Evolutionary conservation across 2,329 filamentous ascomycete species (phyloP).

Genomic region (Epichloe baconii): DNA sequence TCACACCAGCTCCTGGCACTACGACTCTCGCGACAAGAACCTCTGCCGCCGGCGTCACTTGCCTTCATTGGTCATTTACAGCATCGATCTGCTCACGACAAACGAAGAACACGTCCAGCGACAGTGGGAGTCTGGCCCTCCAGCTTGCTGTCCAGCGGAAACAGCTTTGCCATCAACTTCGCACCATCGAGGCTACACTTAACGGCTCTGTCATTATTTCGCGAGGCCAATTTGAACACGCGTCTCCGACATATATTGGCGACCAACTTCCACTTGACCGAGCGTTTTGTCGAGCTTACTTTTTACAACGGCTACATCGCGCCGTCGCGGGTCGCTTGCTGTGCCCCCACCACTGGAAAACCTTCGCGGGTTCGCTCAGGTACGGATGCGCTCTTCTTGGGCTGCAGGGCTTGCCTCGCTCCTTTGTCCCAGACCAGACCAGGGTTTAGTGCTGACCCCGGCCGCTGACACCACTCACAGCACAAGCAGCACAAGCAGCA

Average conservation of each 20-base stretch:
- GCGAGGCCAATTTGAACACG: not conserved
- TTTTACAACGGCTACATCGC: slow-evolving; percentile 1
- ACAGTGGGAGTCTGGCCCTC: not conserved
- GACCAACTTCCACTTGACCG: not conserved
- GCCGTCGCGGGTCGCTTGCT: slow-evolving; percentile 1
- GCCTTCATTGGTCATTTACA: not conserved
- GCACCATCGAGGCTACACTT: not conserved
- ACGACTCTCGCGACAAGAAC: not conserved
- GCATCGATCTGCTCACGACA: not conserved
- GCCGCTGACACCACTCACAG: slow-evolving; percentile 4
- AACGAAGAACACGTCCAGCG: not conserved
- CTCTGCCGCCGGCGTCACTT: not conserved
- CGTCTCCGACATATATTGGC: not conserved
- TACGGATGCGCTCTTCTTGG: slow-evolving; percentile 2
- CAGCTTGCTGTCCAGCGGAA: not conserved
- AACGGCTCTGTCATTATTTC: not conserved
- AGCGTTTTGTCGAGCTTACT: not conserved
- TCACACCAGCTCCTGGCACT: not conserved
- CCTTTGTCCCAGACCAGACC: slow-evolving; percentile 1
- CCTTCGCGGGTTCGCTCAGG: slow-evolving; percentile 3
- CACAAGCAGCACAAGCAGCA: too few relatives aligned
- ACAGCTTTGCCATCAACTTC: not conserved
- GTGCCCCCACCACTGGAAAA: slow-evolving; percentile 2
- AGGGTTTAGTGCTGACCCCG: slow-evolving; percentile 5
- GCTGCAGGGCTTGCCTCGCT: slow-evolving; percentile 3